These are phyloP conservation scores for Penicillium tannophilum DNA, from an alignment of 495 filamentous ascomycete species.

Conservation along the genomic window DNA sequence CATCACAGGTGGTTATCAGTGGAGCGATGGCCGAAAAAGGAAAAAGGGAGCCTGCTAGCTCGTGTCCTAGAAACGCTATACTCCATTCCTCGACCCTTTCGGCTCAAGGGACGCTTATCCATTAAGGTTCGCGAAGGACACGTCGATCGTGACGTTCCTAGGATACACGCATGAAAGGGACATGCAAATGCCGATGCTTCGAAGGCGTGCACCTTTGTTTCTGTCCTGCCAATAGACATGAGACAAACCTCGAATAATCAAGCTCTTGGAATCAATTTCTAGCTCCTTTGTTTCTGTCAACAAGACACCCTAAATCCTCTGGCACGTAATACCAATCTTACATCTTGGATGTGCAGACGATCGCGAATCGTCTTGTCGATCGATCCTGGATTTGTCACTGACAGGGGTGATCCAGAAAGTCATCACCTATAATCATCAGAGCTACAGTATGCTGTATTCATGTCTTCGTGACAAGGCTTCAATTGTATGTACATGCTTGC, in stretches of 20 bases:
- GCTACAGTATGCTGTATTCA: not conserved
- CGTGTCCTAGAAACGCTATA: constrained; percentile 20
- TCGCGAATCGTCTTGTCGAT: constrained; percentile 23
- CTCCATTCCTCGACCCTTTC: constrained; percentile 23
- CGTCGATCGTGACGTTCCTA: constrained; percentile 18
- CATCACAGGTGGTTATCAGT: constrained; percentile 19
- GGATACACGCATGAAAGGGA: constrained; percentile 20
- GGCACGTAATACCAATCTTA: constrained; percentile 10
- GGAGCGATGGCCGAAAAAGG: constrained; percentile 19
- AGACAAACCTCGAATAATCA: not conserved
- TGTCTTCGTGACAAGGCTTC: not conserved
- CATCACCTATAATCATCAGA: not conserved
- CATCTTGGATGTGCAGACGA: constrained; percentile 14
- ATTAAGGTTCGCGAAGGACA: constrained; percentile 15
- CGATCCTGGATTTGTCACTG: constrained; percentile 24
- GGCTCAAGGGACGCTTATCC: not conserved
- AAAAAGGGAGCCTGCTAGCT: constrained; percentile 25
- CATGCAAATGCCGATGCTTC: constrained; percentile 13
- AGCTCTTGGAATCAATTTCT: not conserved
- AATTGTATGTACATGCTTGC: not conserved
- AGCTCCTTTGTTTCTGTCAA: constrained; percentile 8
- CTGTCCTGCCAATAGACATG: not conserved
- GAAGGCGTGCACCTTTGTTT: not conserved
- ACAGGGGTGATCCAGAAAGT: constrained; percentile 28
- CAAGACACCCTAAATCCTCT: not conserved